A percentile compares a stretch with the other conserved stretches of the same genome.
These are phyloP conservation scores for Theileria parva DNA, from an alignment of 169 alveolate species.

Conservation along the genomic window DNA sequence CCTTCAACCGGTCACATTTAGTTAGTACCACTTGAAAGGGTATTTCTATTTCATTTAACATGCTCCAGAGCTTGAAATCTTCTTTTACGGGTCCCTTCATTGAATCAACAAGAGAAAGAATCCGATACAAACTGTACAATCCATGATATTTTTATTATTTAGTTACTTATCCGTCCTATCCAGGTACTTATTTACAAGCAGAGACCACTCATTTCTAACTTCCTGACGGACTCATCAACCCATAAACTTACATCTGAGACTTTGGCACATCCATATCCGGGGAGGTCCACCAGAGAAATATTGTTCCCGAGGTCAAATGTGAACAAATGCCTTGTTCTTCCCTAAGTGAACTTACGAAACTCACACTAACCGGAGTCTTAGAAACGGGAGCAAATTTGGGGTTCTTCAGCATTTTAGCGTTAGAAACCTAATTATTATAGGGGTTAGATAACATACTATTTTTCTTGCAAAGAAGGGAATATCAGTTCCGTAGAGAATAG, in stretches of 20 bases:
- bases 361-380: conserved; percentile 72
- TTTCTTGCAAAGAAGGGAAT: conserved; percentile 68
- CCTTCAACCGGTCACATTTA: conserved; percentile 75
- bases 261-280: conserved; percentile 86
- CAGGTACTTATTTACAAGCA: conserved; percentile 71
- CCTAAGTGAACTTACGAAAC: conserved; percentile 38
- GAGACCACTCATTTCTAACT: conserved; percentile 75
- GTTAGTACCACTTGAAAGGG: conserved; percentile 82
- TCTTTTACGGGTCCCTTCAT: conserved; percentile 71
- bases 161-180: conserved; percentile 57
- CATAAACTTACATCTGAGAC: conserved; percentile 65
- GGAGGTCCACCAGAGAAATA: conserved; percentile 81
- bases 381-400: conserved; percentile 78
- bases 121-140: conserved; percentile 68
- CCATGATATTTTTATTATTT: conserved; percentile 12
- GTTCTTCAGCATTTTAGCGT: conserved; percentile 60
- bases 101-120: conserved; percentile 76
- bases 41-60: conserved; percentile 74
- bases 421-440: conserved; percentile 30
- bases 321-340: conserved; percentile 84
- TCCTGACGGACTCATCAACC: conserved; percentile 20
- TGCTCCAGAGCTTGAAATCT: conserved; percentile 73
- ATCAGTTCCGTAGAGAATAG: conserved; percentile 78
- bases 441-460: conserved; percentile 36
- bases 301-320: conserved; percentile 77